Conservation (phyloP, 306 rosid species). For the Lagenaria siceraria region DNA sequence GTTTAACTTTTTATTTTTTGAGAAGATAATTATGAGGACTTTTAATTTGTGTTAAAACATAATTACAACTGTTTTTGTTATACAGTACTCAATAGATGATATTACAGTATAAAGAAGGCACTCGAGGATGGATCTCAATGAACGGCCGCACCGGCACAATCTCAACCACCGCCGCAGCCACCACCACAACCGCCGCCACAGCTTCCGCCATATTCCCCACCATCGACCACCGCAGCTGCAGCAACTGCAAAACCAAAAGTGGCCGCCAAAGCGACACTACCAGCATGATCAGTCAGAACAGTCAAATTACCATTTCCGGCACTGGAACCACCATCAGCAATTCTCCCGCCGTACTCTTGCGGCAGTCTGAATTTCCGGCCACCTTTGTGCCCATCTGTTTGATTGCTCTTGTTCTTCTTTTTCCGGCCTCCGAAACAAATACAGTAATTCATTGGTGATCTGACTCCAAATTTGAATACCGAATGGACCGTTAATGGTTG, state of each 20-base stretch:
- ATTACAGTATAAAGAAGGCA: neutral
- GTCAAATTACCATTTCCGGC: neutral
- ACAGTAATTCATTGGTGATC: neutral
- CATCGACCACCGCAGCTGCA: neutral
- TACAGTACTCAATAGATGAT: neutral
- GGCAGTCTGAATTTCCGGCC: neutral
- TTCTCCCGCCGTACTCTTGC: neutral
- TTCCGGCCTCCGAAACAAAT: neutral
- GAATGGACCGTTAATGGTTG: neutral
- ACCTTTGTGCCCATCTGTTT: neutral
- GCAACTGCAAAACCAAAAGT: neutral
- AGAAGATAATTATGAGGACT: too few species aligned
- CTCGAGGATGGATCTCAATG: neutral
- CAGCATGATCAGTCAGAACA: constrained; percentile 2
- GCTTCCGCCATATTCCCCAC: neutral
- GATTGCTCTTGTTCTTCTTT: neutral
- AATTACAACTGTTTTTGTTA: neutral
- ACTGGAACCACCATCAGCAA: neutral
- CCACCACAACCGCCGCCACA: neutral
- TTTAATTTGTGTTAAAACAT: neutral
- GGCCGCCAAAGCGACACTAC: neutral
- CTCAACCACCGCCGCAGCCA: neutral
- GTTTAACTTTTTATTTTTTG: too few species aligned
- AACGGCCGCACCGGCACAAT: neutral
- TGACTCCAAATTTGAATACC: neutral